Conservation (phyloP, 1,284 basidiomycete genomes). For the Heterobasidion annosum region DNA sequence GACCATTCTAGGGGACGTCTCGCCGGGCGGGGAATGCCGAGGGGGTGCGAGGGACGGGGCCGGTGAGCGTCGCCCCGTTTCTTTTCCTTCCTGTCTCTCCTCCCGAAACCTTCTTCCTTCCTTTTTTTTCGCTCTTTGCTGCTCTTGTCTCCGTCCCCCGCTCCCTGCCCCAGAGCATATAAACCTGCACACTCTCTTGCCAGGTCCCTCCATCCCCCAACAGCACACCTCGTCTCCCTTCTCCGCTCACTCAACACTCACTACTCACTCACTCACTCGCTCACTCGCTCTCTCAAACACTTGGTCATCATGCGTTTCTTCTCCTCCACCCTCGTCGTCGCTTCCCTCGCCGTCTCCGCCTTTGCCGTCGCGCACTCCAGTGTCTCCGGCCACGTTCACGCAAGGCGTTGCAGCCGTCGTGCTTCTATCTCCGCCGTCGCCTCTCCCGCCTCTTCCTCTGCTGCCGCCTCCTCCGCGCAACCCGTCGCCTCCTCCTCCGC, state of each 20-base stretch:
- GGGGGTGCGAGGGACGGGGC: neutral
- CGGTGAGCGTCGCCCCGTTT: neutral
- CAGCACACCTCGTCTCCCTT: neutral
- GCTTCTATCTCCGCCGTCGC: neutral
- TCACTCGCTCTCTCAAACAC: slow-evolving; percentile 8
- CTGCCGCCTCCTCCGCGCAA: slow-evolving; percentile 12
- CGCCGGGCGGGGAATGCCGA: neutral
- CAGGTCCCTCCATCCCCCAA: neutral
- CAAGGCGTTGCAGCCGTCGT: slow-evolving; percentile 6
- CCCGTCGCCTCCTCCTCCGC: slow-evolving; percentile 13
- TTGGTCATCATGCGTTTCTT: slow-evolving; percentile 35
- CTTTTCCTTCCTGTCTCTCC: neutral
- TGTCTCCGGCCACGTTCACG: slow-evolving; percentile 8
- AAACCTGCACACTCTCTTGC: neutral
- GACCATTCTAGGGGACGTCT: neutral
- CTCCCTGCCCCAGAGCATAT: neutral
- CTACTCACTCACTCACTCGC: slow-evolving; percentile 2
- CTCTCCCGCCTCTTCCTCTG: slow-evolving; percentile 13
- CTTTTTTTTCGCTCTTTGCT: neutral
- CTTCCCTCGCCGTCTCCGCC: slow-evolving; percentile 34
- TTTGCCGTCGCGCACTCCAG: slow-evolving; percentile 39
- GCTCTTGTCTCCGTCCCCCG: neutral
- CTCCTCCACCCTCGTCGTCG: slow-evolving; percentile 31
- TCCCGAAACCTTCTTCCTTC: neutral
- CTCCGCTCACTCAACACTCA: neutral